These are phyloP conservation scores for Fusarium sp. DNA, from an alignment of 2,329 filamentous ascomycete species.

Conservation along the genomic window DNA sequence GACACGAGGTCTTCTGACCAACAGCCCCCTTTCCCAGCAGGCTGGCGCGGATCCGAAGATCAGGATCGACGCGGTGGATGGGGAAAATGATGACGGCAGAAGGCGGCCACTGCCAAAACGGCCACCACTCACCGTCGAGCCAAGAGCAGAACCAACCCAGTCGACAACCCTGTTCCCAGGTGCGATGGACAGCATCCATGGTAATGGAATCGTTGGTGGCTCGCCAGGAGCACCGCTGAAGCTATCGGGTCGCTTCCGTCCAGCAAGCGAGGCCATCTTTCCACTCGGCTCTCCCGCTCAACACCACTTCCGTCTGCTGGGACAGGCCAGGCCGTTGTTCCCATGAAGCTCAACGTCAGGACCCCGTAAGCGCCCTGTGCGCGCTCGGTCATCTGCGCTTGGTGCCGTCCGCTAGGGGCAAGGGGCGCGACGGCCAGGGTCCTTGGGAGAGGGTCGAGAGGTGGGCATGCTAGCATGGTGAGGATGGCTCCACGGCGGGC, in stretches of 20 bases:
- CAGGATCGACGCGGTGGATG: slow-evolving; percentile 42
- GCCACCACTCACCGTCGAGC: slow-evolving; percentile 34
- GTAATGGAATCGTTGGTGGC: slow-evolving; percentile 16
- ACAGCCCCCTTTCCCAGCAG: slow-evolving; percentile 37
- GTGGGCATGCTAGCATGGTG: background rate
- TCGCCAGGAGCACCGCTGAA: slow-evolving; percentile 5
- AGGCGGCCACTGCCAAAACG: slow-evolving; percentile 16
- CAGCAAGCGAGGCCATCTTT: slow-evolving; percentile 10
- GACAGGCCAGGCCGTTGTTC: slow-evolving; percentile 12
- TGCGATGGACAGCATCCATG: slow-evolving; percentile 8
- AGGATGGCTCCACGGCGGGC: slow-evolving; percentile 33
- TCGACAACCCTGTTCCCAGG: slow-evolving; percentile 5
- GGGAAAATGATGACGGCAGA: slow-evolving; percentile 41
- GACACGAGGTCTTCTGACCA: slow-evolving; percentile 35
- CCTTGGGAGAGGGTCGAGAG: slow-evolving; percentile 25
- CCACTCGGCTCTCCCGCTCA: slow-evolving; percentile 7
- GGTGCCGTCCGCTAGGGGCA: slow-evolving; percentile 41
- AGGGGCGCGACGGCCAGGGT: slow-evolving; percentile 33
- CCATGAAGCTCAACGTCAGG: slow-evolving; percentile 20
- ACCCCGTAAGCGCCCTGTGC: slow-evolving; percentile 42
- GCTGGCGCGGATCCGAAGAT: slow-evolving; percentile 44
- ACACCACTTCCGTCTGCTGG: slow-evolving; percentile 3
- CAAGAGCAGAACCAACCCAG: slow-evolving; percentile 1
- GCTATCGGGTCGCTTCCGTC: slow-evolving; percentile 36
- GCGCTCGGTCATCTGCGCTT: slow-evolving; percentile 48